Evolutionary conservation across 257 asterid species (phyloP).

Genomic region (Craterostigma plantagineum): DNA sequence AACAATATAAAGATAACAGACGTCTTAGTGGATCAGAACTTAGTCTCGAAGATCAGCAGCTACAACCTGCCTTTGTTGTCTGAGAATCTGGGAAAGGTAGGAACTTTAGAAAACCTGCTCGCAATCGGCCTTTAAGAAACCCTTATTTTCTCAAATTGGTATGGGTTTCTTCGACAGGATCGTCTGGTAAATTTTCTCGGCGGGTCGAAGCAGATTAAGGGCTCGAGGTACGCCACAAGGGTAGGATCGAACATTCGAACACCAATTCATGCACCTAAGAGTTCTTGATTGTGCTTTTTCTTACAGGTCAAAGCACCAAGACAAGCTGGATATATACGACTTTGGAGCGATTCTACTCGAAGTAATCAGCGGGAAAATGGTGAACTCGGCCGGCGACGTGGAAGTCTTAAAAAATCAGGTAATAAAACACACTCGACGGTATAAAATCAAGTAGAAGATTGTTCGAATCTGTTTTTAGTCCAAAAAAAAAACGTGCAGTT

Average conservation of each 20-base stretch:
- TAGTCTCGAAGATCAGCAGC: slow-evolving; percentile 55
- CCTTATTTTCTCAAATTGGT: neutral
- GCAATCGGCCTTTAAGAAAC: too few relatives aligned
- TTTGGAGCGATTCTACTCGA: slow-evolving; percentile 69
- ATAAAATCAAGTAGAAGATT: too few relatives aligned
- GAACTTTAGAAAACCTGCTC: slow-evolving; percentile 5
- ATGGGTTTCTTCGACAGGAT: slow-evolving; percentile 19
- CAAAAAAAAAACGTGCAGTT: slow-evolving; percentile 29
- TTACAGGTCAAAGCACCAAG: slow-evolving; percentile 43
- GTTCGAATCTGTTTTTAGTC: too few relatives aligned
- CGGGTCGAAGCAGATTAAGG: slow-evolving; percentile 26
- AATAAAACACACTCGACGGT: slow-evolving; percentile 1
- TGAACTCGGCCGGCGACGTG: slow-evolving; percentile 27
- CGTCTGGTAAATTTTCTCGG: slow-evolving; percentile 12
- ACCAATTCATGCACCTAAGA: neutral
- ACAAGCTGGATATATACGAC: slow-evolving; percentile 50
- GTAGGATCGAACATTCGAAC: too few relatives aligned
- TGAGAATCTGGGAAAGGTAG: slow-evolving; percentile 39
- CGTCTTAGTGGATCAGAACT: slow-evolving; percentile 55
- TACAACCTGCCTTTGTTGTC: slow-evolving; percentile 52
- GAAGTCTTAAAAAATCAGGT: slow-evolving; percentile 48
- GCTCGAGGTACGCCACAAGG: slow-evolving; percentile 30
- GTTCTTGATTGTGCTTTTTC: neutral
- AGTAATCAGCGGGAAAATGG: slow-evolving; percentile 42
- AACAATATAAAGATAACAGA: slow-evolving; percentile 57